These are phyloP conservation scores for Calonectria hongkongensis DNA, from an alignment of 2,329 filamentous ascomycete species.

Conservation along the genomic window DNA sequence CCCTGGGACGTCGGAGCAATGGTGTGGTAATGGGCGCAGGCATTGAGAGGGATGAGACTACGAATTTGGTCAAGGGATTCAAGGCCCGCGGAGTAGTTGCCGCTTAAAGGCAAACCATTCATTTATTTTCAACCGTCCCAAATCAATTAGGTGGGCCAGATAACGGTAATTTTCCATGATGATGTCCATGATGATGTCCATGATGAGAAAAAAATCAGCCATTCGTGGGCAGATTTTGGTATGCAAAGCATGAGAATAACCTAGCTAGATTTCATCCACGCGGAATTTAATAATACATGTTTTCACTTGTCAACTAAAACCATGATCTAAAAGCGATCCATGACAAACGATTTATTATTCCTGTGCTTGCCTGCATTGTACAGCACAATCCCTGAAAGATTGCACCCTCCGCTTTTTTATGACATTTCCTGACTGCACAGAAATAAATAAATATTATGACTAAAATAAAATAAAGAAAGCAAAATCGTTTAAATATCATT, in stretches of 20 bases:
- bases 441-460: no score
- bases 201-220: not conserved
- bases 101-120: not conserved
- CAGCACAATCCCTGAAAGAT: no score
- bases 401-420: no score
- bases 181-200: not conserved
- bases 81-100: conserved; percentile 9
- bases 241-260: not conserved
- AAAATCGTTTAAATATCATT: no score
- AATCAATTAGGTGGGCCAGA: not conserved
- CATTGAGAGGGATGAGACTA: conserved; percentile 60
- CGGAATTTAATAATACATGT: not conserved
- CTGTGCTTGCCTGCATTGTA: no score
- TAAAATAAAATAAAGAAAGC: no score
- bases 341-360: no score
- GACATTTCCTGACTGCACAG: no score
- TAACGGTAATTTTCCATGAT: not conserved
- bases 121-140: no score
- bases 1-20: conserved; percentile 58
- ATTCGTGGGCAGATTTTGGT: not conserved
- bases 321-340: no score
- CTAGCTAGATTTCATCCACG: not conserved
- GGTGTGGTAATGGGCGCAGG: conserved; percentile 68
- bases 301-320: not conserved
- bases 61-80: conserved; percentile 62